These are phyloP conservation scores for Xylaria sp. DNA, from an alignment of 2,329 filamentous ascomycete species.

Conservation along the genomic window DNA sequence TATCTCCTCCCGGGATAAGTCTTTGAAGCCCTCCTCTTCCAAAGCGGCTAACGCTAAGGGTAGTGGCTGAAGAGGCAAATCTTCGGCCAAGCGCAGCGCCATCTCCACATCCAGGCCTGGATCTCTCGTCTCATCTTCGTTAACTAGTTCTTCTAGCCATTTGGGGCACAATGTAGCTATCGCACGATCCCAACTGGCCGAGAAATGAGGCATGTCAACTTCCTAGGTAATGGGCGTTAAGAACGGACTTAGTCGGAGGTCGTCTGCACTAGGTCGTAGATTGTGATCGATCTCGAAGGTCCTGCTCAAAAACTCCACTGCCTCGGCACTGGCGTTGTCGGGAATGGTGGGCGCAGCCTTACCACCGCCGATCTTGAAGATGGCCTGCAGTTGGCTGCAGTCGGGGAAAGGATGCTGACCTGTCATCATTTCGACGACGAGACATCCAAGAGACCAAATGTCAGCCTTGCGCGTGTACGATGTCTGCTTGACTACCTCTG, in stretches of 20 bases:
- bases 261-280: slow-evolving; percentile 89
- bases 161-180: slow-evolving; percentile 27
- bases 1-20: slow-evolving; percentile 29
- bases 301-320: slow-evolving; percentile 81
- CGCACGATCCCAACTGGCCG: slow-evolving; percentile 38
- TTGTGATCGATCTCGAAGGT: slow-evolving; percentile 98
- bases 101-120: slow-evolving; percentile 26
- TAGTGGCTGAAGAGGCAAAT: slow-evolving; percentile 29
- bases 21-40: slow-evolving; percentile 21
- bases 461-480: slow-evolving; percentile 98
- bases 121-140: slow-evolving; percentile 32
- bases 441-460: slow-evolving; percentile 96
- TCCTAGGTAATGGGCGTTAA: slow-evolving; percentile 74
- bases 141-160: slow-evolving; percentile 31
- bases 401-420: slow-evolving; percentile 96
- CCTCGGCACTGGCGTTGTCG: slow-evolving; percentile 85
- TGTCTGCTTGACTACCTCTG: slow-evolving; percentile 97
- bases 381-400: slow-evolving; percentile 95
- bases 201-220: slow-evolving; percentile 43
- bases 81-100: slow-evolving; percentile 25
- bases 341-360: slow-evolving; percentile 90
- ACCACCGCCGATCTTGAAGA: slow-evolving; percentile 96
- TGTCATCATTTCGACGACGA: slow-evolving; percentile 99
- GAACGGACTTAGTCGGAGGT: slow-evolving; percentile 86
- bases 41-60: slow-evolving; percentile 21